phyloP scores from a whole-genome alignment of 495 filamentous ascomycete genomes.

The Hypoxylon lienhwacheense region DNA sequence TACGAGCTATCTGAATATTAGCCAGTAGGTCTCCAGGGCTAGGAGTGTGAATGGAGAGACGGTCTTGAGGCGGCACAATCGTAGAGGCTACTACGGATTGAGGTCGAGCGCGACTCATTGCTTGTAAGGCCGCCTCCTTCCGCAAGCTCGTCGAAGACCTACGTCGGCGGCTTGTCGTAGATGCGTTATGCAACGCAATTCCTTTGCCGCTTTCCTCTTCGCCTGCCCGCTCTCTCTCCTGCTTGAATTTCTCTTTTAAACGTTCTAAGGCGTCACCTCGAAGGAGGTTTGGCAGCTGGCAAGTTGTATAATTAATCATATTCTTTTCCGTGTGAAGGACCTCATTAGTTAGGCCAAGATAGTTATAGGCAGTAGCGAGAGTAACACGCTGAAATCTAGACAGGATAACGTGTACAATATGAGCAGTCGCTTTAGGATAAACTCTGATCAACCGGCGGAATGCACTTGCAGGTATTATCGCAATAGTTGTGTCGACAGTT shows the following conservation, averaged over 20 bases:
- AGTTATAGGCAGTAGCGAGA: conserved; percentile 88
- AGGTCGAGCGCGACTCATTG: conserved; percentile 52
- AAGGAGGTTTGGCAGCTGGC: conserved; percentile 89
- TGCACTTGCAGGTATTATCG: conserved; percentile 94
- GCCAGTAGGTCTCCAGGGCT: conserved; percentile 80
- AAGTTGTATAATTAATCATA: conserved; percentile 88
- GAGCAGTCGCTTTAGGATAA: conserved; percentile 93
- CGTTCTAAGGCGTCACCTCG: conserved; percentile 80
- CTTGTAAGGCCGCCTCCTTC: conserved; percentile 79
- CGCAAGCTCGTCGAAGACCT: conserved; percentile 74
- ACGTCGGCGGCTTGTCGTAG: conserved; percentile 59
- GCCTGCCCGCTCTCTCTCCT: conserved; percentile 81
- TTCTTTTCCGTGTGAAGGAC: conserved; percentile 87
- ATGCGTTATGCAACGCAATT: conserved; percentile 87
- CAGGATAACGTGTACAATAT: conserved; percentile 96
- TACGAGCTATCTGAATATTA: conserved; percentile 73
- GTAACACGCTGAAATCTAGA: conserved; percentile 94
- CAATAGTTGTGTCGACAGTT: conserved; percentile 97
- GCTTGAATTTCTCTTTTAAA: conserved; percentile 89
- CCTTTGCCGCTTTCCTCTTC: conserved; percentile 87
- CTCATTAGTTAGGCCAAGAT: conserved; percentile 87
- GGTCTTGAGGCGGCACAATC: conserved; percentile 39
- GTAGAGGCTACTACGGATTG: conserved; percentile 36
- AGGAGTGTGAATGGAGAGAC: conserved; percentile 46
- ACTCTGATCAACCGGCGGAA: conserved; percentile 92